Conservation (phyloP, 169 alveolate genomes). For the Perkinsus chesapeaki region DNA sequence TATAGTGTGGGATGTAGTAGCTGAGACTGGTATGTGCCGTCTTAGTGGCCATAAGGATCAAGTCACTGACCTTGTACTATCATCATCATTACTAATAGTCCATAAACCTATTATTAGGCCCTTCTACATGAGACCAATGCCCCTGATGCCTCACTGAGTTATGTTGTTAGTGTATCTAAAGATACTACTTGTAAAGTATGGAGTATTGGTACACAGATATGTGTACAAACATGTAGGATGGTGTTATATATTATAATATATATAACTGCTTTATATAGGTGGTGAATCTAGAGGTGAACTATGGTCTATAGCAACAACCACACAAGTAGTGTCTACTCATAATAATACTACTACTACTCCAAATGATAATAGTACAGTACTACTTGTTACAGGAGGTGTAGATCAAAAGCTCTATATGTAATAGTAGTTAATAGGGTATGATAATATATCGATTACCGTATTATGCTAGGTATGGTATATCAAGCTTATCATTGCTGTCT, state of each 20-base stretch:
- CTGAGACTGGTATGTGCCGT: constrained; percentile 60
- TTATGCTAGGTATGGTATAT: not conserved
- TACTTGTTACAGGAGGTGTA: not conserved
- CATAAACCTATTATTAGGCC: constrained; percentile 13
- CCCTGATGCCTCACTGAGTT: constrained; percentile 19
- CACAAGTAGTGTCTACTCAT: no score
- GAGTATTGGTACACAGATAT: constrained; percentile 27
- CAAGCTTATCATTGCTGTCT: not conserved
- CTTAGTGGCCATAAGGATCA: constrained; percentile 63
- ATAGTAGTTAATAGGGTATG: not conserved
- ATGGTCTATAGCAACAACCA: not conserved
- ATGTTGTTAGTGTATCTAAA: constrained; percentile 19
- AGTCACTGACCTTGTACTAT: constrained; percentile 46
- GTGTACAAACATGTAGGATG: constrained; percentile 24
- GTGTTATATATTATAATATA: not conserved
- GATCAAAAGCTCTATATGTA: not conserved
- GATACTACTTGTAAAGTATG: constrained; percentile 29
- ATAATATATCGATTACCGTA: no score
- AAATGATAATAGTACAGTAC: constrained; percentile 19
- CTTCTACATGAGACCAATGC: constrained; percentile 14
- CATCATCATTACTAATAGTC: constrained; percentile 1
- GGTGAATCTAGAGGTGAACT: not conserved
- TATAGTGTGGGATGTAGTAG: constrained; percentile 69
- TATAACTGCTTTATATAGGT: not conserved
- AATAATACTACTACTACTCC: no score